phyloP scores from a whole-genome alignment of 2,329 filamentous ascomycete species.

The Knoxdaviesia capensis region DNA sequence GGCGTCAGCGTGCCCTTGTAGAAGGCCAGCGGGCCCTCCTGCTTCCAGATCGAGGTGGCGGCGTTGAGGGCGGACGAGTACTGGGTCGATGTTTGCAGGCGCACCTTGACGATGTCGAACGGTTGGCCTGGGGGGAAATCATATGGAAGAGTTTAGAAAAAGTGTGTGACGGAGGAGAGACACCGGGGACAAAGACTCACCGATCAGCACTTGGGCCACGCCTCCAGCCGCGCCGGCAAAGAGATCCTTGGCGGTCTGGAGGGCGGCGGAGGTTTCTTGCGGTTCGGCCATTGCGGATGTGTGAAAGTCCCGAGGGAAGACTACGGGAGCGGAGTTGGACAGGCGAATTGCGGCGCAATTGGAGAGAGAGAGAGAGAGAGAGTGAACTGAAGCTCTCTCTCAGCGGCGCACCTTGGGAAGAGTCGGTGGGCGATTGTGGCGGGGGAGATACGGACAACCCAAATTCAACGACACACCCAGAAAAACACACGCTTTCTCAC shows the following conservation, averaged over 20 bases:
- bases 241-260: slow-evolving; percentile 68
- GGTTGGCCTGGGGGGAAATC: slow-evolving; percentile 33
- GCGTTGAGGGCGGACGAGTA: slow-evolving; percentile 67
- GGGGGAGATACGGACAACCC: too few relatives aligned
- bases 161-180: background rate
- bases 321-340: background rate
- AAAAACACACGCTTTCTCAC: too few relatives aligned
- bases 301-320: background rate
- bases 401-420: too few relatives aligned
- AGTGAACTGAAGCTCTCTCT: background rate
- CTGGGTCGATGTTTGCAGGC: slow-evolving; percentile 70
- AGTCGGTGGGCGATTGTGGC: too few relatives aligned
- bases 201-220: slow-evolving; percentile 81
- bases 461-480: too few relatives aligned
- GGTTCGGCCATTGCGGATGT: slow-evolving; percentile 3
- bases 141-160: background rate
- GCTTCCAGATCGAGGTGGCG: slow-evolving; percentile 64
- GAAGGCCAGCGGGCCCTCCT: slow-evolving; percentile 79
- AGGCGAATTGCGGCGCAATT: too few relatives aligned
- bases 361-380: background rate
- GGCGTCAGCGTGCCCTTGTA: slow-evolving; percentile 97
- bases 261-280: slow-evolving; percentile 10
- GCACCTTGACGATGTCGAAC: slow-evolving; percentile 92
- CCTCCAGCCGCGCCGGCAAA: slow-evolving; percentile 81
- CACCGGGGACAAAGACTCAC: slow-evolving; percentile 30